A percentile compares a stretch with the other conserved stretches of the same genome.
Conservation (phyloP, 2,329 filamentous ascomycete genomes). For the Verticillium dahliae region DNA sequence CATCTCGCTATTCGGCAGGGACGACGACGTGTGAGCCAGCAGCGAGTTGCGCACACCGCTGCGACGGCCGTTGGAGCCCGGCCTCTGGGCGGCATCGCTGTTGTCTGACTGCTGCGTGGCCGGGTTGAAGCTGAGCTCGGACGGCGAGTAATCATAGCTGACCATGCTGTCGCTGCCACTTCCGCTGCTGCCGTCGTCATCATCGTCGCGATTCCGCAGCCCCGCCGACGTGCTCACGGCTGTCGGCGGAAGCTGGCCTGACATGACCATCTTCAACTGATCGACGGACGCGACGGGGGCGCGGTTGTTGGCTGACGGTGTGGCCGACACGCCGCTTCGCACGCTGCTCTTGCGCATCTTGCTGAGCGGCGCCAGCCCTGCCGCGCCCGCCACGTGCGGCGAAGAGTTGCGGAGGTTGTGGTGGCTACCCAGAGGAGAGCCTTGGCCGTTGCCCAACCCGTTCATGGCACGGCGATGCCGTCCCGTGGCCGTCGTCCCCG, state of each 20-base stretch:
- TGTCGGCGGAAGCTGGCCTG: slow-evolving; percentile 38
- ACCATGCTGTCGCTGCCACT: slow-evolving; percentile 62
- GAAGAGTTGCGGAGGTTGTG: slow-evolving; percentile 44
- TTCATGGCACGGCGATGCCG: slow-evolving; percentile 55
- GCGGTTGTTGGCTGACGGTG: slow-evolving; percentile 34
- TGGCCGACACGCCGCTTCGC: slow-evolving; percentile 42
- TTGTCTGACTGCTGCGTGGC: slow-evolving; percentile 11
- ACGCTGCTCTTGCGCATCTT: slow-evolving; percentile 49
- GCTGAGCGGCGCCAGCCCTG: slow-evolving; percentile 23
- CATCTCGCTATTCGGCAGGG: slow-evolving; percentile 18
- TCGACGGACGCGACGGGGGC: slow-evolving; percentile 54
- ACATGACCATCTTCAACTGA: slow-evolving; percentile 56
- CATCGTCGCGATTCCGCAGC: slow-evolving; percentile 33
- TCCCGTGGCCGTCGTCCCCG: slow-evolving; percentile 49
- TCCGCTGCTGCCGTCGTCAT: slow-evolving; percentile 52
- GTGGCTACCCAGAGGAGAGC: slow-evolving; percentile 45
- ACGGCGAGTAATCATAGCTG: slow-evolving; percentile 62
- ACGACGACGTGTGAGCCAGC: slow-evolving; percentile 22
- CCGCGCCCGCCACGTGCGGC: slow-evolving; percentile 22
- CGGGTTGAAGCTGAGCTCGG: slow-evolving; percentile 57
- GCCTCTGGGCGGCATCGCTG: slow-evolving; percentile 17
- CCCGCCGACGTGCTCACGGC: slow-evolving; percentile 30
- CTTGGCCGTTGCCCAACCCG: slow-evolving; percentile 33
- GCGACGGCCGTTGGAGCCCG: slow-evolving; percentile 27
- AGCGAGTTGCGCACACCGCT: slow-evolving; percentile 37